Evolutionary conservation across 495 filamentous ascomycete genomes (phyloP), one percentile per base, ranked within the genome.

Genomic region (Penicillium nucicola): DNA sequence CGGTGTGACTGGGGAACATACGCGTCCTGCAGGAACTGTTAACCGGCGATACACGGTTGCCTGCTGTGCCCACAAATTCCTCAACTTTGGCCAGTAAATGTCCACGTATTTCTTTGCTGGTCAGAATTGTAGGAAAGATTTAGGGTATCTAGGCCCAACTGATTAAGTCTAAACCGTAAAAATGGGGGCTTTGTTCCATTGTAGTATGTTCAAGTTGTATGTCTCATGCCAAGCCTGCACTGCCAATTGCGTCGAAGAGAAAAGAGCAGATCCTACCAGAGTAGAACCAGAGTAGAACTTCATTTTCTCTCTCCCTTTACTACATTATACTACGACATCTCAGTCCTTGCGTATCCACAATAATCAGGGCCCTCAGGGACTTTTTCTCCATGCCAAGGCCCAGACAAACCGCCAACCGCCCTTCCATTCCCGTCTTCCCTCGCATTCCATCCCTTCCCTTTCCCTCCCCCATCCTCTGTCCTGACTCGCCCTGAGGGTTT

Each of bases 21-120:
- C 57, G 57, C 57, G 57, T 60, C 53, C 57, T 60, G 57, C 53
- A 56, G 57, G 44, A 53, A 52, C 52, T 41, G 8, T 50, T 7
- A 10, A 8, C 6, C 18, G 10, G 19, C 17, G 44, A 37, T 37
- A 46, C 33, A 46, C 33, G 33, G 33, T 37, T 46, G 43, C 43
- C 43, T 46, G 33, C 10, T 13, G 44, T 37, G 31, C 15, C 14
- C 43, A 3, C 12, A 28, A 28, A 28, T 28, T 28, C 25, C 7
- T 28, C 10, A 9, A 28, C 25, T 28, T 28, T 28, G 25, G 7
- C 25, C 25, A 28, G 20, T 22, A 5, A 22, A 28, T 28, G 10
- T 28, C 25, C 25, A 28, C 25, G 7, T 28, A 28, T 9, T 1
- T 8, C 5, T 28, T 28, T 28, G 25, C 25, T 28, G 25, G 10